These are phyloP conservation scores for Maudiozyma serrabonitensis DNA, from an alignment of 805 yeast species.

Conservation along the genomic window DNA sequence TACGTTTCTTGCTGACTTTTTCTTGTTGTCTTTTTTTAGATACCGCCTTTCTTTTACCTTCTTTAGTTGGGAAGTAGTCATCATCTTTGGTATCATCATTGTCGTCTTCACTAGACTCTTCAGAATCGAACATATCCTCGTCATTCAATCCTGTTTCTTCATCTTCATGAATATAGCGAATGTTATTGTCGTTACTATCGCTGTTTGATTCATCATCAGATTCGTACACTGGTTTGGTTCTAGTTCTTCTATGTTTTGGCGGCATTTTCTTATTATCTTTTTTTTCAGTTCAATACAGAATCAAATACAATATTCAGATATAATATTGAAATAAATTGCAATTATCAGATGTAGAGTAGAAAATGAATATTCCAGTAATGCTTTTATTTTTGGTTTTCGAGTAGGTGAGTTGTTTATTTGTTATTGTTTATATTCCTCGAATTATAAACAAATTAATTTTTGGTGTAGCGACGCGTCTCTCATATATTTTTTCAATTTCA, in stretches of 20 bases:
- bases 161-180: background rate
- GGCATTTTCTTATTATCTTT: background rate
- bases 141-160: slow-evolving; percentile 3
- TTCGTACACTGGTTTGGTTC: background rate
- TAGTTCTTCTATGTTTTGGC: background rate
- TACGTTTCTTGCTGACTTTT: background rate
- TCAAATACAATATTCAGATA: no score
- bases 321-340: no score
- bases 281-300: no score
- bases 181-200: background rate
- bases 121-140: slow-evolving; percentile 9
- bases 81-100: slow-evolving; percentile 12
- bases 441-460: background rate
- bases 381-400: background rate
- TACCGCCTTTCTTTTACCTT: slow-evolving; percentile 7
- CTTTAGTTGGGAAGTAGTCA: slow-evolving; percentile 15
- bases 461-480: background rate
- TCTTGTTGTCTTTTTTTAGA: background rate
- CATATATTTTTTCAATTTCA: no score
- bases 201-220: slow-evolving; percentile 7
- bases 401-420: background rate
- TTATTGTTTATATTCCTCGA: no score
- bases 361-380: background rate
- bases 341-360: no score
- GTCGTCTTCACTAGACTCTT: slow-evolving; percentile 4